A percentile compares a stretch with the other conserved stretches of the same genome.
Conservation (phyloP, 1,139 yeast genomes). For the Blastobotrys serpentis region DNA sequence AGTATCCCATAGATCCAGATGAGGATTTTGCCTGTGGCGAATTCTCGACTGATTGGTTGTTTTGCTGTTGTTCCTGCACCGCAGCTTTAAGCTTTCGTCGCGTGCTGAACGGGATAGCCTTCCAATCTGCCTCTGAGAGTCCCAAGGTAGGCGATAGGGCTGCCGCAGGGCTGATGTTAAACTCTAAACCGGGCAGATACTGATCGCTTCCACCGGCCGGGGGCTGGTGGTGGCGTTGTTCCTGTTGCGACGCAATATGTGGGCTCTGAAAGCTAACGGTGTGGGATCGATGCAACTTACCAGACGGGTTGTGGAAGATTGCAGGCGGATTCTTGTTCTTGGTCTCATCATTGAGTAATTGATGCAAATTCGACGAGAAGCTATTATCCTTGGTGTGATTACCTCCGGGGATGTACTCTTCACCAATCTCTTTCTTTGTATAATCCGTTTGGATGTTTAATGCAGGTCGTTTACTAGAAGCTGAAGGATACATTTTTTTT, state of each 20-base stretch:
- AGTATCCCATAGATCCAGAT: slow-evolving; percentile 4
- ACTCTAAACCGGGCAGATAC: slow-evolving; percentile 18
- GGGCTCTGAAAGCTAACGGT: slow-evolving; percentile 1
- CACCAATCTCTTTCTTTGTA: slow-evolving; percentile 11
- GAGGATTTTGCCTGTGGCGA: slow-evolving; percentile 9
- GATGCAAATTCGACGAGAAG: slow-evolving; percentile 7
- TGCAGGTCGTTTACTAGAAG: not conserved
- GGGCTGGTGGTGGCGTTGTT: not conserved
- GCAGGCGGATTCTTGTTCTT: not conserved
- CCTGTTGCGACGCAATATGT: not conserved
- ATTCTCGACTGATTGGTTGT: slow-evolving; percentile 1
- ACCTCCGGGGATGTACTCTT: slow-evolving; percentile 14
- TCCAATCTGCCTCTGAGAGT: slow-evolving; percentile 30
- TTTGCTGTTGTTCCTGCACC: slow-evolving; percentile 17
- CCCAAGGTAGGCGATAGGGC: slow-evolving; percentile 29
- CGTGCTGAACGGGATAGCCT: slow-evolving; percentile 31
- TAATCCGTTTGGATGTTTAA: slow-evolving; percentile 1
- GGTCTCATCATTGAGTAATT: not conserved
- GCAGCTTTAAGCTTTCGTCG: slow-evolving; percentile 29
- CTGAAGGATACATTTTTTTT: too few relatives aligned
- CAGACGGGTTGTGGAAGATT: slow-evolving; percentile 2
- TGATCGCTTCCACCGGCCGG: slow-evolving; percentile 12
- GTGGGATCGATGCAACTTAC: slow-evolving; percentile 1
- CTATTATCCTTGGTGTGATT: not conserved
- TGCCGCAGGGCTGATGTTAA: slow-evolving; percentile 18